Base-by-base conservation (phyloP, 1,284 basidiomycete genomes). In the Gymnopus androsaceus region DNA sequence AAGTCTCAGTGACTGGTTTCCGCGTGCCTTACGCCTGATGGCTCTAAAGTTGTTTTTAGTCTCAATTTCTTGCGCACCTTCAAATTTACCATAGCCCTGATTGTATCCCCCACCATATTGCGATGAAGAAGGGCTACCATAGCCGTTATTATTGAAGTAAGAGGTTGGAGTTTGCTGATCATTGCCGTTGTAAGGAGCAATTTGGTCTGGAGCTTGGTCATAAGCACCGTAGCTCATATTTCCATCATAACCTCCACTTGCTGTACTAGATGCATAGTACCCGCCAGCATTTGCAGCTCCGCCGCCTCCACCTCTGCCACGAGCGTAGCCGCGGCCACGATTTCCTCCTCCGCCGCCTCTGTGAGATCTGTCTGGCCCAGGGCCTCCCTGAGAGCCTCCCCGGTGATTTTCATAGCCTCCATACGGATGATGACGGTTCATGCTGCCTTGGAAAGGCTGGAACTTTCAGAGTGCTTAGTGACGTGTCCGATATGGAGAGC, bases 1-100 rank as follows among this genome's bases (percentile, higher is more conserved):
- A 63, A 66, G 52, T 61, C 69, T 67, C 67, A 72, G 31, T 41
- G 34, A 48, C 45, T 37, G 45, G 27, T 48, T 51, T 54, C 56
- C 56, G 56, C 51, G 56, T 57, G 56, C 56, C 56, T 50, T 44
- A 51, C 48, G 54, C 51, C 48, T 38, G 63, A 66, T 60, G 59
- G 59, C 58, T 60, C 61, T 66, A 57, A 53, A 46, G 40, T 34
- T n/a, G n/a, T 46, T 33, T 77, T 77, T 67, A 81, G 73, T 78
- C 80, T 82, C 69, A 82, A 79, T 69, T 75, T 81, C 78, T 75
- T 86, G 88, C 88, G 88, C 81, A 91, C 88, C 88, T 91, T 90
- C 87, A 75, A 73, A 82, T 76, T 81, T 81, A 46, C 76, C 72
- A 70, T 82, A 85, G 59, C 74, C 81, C 73, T 85, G 83, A 70